Evolutionary conservation across 352 stramenopile species (phyloP), one percentile per base, ranked within the genome.

Genomic region (Phytophthora aleatoria): DNA sequence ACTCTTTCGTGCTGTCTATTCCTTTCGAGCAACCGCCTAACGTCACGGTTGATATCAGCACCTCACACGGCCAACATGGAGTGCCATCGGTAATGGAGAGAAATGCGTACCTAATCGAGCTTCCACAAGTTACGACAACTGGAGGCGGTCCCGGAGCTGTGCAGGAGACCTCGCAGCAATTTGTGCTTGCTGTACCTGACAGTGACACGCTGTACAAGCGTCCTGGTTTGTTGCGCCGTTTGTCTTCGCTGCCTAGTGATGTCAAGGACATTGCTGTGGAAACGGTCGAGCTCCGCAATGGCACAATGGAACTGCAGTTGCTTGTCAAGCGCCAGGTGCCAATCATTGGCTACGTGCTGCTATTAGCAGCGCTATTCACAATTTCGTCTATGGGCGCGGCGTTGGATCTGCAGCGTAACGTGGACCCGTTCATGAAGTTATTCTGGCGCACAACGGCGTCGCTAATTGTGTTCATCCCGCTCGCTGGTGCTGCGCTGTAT

Each of bases 391-490:
- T 93, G 70, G 84, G 85, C 6, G 76, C 83, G 4, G 87, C 84
- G 7, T 72, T 93, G 24, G 81, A 95, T 43, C 66, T 91, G 57
- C 83, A 95, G 38, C 65, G 71, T 10, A 78, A 75, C 33, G 87
- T 93, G 47, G 75, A 92, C 27, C 84, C 87, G 11, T 92, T 95
- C 67, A 72, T 95, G 45, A 93, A 95, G 59, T 61, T 93, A 1
- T 95, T 95, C 53, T 95, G 87, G 87, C 84, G 87, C 20, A 90
- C 80, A 26, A 90, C 67, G 4, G 87, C 83, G 33, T 93, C 87
- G 12, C 61, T 93, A 36, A 50, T 93, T 11, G 71, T 90, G 44
- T 92, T 93, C 41, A 42, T 87, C 5, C 87, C 87, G 35, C 70
- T 95, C 51, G 75, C 83, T 39, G 67, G 42, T 13, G 79, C 72